Percentiles rank a stretch among this genome's conserved stretches.
Conservation (phyloP, 129 eudicot genomes). For the carrot (Daucus carota) region DH1_v3.0 NC_030384.2:32461501-32462000, state of each 20-base stretch:
- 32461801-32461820: neutral
- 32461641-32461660: neutral
- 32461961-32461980: neutral
- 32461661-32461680: neutral
- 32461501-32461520: neutral
- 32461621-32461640: neutral
- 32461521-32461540: neutral
- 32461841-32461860: neutral
- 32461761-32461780: constrained; percentile 15
- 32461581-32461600: neutral
- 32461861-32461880: neutral
- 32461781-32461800: neutral
- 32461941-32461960: neutral
- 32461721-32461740: neutral
- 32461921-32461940: neutral
- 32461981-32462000: neutral
- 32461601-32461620: neutral
- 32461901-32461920: neutral
- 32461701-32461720: neutral
- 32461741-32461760: neutral
- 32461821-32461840: neutral
- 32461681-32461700: neutral
- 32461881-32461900: neutral
- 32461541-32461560: neutral
- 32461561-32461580: neutral